Conservation (phyloP, 1,139 yeast species). For the Saccharomyces hybrid region DNA sequence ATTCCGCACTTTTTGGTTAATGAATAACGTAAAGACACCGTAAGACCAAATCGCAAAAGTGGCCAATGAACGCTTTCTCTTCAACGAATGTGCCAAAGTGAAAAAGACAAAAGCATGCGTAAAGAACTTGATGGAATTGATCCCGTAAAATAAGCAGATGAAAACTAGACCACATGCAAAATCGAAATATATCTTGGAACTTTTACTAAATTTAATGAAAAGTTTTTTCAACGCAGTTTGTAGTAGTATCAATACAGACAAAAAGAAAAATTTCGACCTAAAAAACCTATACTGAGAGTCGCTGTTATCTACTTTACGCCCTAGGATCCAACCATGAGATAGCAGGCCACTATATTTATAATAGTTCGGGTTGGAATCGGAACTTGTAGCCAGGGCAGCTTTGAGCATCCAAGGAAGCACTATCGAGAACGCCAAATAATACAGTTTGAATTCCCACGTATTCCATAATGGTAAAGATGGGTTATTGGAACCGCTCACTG, state of each 20-base stretch:
- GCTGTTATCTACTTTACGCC: constrained; percentile 79
- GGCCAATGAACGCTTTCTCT: constrained; percentile 23
- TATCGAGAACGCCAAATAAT: constrained; percentile 51
- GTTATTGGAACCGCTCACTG: neutral
- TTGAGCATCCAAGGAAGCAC: constrained; percentile 77
- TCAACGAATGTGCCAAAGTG: constrained; percentile 39
- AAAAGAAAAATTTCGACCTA: constrained; percentile 64
- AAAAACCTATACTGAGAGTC: constrained; percentile 86
- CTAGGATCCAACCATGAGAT: constrained; percentile 68
- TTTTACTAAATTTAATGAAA: constrained; percentile 21
- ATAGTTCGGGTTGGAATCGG: constrained; percentile 69
- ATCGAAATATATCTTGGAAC: constrained; percentile 51
- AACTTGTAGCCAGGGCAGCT: constrained; percentile 76
- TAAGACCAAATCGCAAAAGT: constrained; percentile 61
- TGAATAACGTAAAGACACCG: constrained; percentile 65
- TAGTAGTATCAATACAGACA: constrained; percentile 44
- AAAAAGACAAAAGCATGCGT: constrained; percentile 52
- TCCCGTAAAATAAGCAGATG: constrained; percentile 73
- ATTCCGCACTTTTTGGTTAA: constrained; percentile 61
- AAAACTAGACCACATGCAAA: constrained; percentile 62
- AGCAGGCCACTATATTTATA: constrained; percentile 52
- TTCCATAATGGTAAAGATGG: constrained; percentile 2
- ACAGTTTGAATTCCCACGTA: constrained; percentile 54
- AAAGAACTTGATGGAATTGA: constrained; percentile 54
- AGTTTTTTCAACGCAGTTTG: constrained; percentile 49